phyloP scores from a whole-genome alignment of 2,329 filamentous ascomycete species.

The Venturia effusa region DNA sequence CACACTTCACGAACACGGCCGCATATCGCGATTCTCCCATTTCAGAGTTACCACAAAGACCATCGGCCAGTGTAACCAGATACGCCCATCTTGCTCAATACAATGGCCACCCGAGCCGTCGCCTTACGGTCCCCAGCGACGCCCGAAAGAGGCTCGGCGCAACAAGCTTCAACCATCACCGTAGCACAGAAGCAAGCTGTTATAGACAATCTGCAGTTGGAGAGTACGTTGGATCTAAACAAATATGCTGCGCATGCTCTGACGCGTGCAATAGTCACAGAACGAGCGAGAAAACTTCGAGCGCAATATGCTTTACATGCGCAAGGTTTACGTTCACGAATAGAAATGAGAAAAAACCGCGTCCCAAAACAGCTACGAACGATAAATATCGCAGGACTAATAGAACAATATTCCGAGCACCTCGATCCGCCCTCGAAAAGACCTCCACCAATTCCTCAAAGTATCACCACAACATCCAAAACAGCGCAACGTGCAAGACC shows the following conservation, averaged over 20 bases:
- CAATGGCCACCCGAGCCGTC: background rate
- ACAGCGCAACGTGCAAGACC: background rate
- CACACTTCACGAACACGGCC: background rate
- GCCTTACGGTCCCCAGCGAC: constrained; percentile 5
- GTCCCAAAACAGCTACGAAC: constrained; percentile 73
- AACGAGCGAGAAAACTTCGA: constrained; percentile 75
- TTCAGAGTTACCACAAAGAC: background rate
- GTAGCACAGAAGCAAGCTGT: constrained; percentile 68
- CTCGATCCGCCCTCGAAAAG: constrained; percentile 15
- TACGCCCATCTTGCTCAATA: background rate
- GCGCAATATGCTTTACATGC: constrained; percentile 84
- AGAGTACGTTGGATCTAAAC: constrained; percentile 46
- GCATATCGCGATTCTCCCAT: background rate
- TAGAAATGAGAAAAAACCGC: constrained; percentile 88
- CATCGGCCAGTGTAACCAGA: background rate
- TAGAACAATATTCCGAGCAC: constrained; percentile 39
- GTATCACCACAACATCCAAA: constrained; percentile 7
- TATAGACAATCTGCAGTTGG: constrained; percentile 80
- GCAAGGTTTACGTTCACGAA: constrained; percentile 69
- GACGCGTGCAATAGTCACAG: constrained; percentile 52
- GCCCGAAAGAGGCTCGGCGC: constrained; percentile 4
- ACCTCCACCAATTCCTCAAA: constrained; percentile 11
- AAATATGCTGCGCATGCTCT: constrained; percentile 20
- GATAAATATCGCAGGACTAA: constrained; percentile 70
- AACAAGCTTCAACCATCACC: constrained; percentile 20